Conservation (phyloP, 257 asterid genomes). For the Nicotiana obtusifolia region DNA sequence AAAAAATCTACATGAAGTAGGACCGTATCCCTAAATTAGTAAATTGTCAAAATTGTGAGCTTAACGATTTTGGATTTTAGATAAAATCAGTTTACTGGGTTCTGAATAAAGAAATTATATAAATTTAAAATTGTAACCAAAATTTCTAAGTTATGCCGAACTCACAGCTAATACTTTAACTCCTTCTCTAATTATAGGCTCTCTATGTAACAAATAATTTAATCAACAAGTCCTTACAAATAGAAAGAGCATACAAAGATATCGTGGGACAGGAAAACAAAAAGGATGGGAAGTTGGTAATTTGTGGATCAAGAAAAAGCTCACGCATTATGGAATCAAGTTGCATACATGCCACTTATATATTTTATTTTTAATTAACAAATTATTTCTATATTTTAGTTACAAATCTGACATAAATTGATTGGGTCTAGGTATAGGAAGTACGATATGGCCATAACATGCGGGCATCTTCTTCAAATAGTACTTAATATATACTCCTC, state of each 20-base stretch:
- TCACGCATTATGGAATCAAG: neutral
- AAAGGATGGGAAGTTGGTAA: neutral
- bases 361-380: neutral
- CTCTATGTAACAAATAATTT: neutral
- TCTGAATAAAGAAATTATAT: too few species aligned
- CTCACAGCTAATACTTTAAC: too few species aligned
- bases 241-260: neutral
- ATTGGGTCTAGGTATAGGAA: neutral
- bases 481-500: neutral
- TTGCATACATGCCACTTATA: neutral
- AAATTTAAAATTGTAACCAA: too few species aligned
- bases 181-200: too few species aligned
- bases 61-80: too few species aligned
- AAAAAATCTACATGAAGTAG: too few species aligned
- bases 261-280: neutral
- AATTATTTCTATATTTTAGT: neutral
- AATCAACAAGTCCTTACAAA: neutral
- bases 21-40: too few species aligned
- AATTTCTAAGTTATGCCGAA: too few species aligned
- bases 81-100: too few species aligned
- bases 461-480: neutral
- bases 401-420: neutral
- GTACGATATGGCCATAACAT: neutral
- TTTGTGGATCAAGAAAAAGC: neutral
- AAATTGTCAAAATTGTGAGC: too few species aligned